Percentiles rank a stretch among this genome's conserved stretches.
Evolutionary conservation across 768 basidiomycete species (phyloP).

Genomic region (Sarcomyxa edulis): DNA sequence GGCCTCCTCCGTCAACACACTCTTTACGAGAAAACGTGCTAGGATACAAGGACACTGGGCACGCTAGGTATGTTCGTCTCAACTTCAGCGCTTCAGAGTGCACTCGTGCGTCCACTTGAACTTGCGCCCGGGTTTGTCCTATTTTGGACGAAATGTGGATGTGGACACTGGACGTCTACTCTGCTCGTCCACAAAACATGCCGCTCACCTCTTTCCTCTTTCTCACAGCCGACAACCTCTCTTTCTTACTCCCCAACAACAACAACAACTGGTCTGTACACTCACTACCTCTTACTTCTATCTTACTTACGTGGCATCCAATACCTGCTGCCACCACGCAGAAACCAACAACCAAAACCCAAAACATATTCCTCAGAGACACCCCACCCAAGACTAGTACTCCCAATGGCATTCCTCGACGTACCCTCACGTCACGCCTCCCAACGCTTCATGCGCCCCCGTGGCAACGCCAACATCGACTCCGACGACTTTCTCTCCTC

Average conservation of each 20-base stretch:
- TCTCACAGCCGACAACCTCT: too few species aligned
- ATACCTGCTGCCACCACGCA: slow-evolving; percentile 13
- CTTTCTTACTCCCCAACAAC: too few species aligned
- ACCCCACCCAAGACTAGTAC: slow-evolving; percentile 30
- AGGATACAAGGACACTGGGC: slow-evolving; percentile 14
- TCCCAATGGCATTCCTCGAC: slow-evolving; percentile 27
- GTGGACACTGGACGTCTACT: too few species aligned
- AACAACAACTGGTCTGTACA: too few species aligned
- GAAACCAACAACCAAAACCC: slow-evolving; percentile 33
- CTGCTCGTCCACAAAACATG: too few species aligned
- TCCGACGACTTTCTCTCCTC: slow-evolving; percentile 66
- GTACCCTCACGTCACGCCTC: slow-evolving; percentile 40
- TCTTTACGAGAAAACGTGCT: too few species aligned
- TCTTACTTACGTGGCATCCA: too few species aligned
- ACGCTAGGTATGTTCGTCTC: neutral
- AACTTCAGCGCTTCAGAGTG: neutral
- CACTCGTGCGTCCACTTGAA: neutral
- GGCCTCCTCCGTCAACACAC: slow-evolving; percentile 66
- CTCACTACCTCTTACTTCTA: too few species aligned
- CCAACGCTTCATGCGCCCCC: slow-evolving; percentile 34
- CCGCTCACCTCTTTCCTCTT: too few species aligned
- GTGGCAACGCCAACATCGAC: too few species aligned
- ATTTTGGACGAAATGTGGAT: neutral
- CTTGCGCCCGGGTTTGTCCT: neutral
- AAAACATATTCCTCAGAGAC: slow-evolving; percentile 46